phyloP scores from a whole-genome alignment of 176 grass and related monocot genomes.

The Carex cristatella region DNA sequence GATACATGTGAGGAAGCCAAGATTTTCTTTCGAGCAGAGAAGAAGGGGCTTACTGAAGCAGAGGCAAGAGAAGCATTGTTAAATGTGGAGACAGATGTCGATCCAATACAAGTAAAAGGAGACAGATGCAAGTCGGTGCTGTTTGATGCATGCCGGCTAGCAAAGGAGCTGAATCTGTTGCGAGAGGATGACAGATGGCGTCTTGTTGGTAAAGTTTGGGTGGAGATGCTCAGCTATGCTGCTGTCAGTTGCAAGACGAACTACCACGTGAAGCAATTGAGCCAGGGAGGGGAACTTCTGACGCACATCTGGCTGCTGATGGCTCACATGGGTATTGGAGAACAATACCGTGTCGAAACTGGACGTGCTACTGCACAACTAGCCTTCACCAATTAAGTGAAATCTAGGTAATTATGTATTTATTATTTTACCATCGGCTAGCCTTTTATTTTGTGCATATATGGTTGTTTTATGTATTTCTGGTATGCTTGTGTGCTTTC shows the following conservation, averaged over 20 bases:
- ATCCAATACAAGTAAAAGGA: conserved; percentile 28
- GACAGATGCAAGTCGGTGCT: conserved; percentile 42
- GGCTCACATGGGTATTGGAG: conserved; percentile 35
- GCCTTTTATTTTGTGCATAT: no score
- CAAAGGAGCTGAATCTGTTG: conserved; percentile 5
- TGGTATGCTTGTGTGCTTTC: no score
- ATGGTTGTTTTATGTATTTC: no score
- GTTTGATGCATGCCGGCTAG: conserved; percentile 32
- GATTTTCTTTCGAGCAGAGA: conserved; percentile 16
- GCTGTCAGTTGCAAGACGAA: conserved; percentile 45
- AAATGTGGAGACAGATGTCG: neutral
- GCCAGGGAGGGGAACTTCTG: conserved; percentile 53
- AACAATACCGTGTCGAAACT: conserved; percentile 35
- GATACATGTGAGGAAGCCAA: conserved; percentile 31
- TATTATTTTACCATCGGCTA: no score
- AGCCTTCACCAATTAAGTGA: no score
- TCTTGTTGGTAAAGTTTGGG: conserved; percentile 48
- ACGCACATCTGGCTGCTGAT: conserved; percentile 44
- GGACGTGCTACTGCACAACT: neutral
- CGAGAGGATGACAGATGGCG: conserved; percentile 27
- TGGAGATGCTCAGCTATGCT: conserved; percentile 61
- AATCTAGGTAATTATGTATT: no score
- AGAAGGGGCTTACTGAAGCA: neutral
- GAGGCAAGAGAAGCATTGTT: neutral
- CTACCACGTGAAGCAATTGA: conserved; percentile 65